Evolutionary conservation across 1,284 basidiomycete species (phyloP).

Genomic region (Cystobasidiaceae sp.): DNA sequence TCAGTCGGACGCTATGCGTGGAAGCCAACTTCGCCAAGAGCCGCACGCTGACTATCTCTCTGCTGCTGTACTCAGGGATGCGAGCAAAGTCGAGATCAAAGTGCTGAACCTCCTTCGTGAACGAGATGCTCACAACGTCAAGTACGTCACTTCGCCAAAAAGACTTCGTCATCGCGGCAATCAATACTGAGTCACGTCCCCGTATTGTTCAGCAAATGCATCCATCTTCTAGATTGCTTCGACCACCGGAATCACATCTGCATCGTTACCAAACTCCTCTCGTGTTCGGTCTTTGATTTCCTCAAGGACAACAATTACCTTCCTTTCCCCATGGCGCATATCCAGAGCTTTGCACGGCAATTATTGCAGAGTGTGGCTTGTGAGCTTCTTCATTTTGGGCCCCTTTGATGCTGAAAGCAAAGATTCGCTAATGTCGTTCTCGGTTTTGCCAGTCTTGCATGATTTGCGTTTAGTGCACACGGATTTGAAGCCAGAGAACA

Average conservation of each 20-base stretch:
- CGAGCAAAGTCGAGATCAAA: slow-evolving; percentile 95
- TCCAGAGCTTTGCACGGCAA: slow-evolving; percentile 91
- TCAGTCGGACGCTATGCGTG: not conserved
- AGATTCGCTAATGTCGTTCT: too few species aligned
- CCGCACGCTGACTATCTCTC: not conserved
- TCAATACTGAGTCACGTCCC: not conserved
- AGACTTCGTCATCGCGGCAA: too few species aligned
- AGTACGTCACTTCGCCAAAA: too few species aligned
- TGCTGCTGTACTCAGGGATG: slow-evolving; percentile 74
- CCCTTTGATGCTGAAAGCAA: not conserved
- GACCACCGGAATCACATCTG: slow-evolving; percentile 98
- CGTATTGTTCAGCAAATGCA: slow-evolving; percentile 73
- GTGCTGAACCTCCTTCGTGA: slow-evolving; percentile 88
- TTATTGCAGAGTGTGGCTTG: slow-evolving; percentile 90
- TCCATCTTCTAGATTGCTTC: slow-evolving; percentile 90
- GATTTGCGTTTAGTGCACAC: slow-evolving; percentile 89
- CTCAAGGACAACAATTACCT: slow-evolving; percentile 96
- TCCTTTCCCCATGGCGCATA: slow-evolving; percentile 91
- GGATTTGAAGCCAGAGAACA: slow-evolving; percentile 98
- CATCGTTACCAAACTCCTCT: slow-evolving; percentile 90
- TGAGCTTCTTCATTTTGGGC: slow-evolving; percentile 57
- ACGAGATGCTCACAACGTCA: slow-evolving; percentile 78
- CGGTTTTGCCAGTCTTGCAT: slow-evolving; percentile 72
- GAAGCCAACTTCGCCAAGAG: not conserved
- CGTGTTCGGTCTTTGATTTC: slow-evolving; percentile 98